phyloP scores from a whole-genome alignment of 106 monocot genomes.

The Dioscorea dumetorum region DNA sequence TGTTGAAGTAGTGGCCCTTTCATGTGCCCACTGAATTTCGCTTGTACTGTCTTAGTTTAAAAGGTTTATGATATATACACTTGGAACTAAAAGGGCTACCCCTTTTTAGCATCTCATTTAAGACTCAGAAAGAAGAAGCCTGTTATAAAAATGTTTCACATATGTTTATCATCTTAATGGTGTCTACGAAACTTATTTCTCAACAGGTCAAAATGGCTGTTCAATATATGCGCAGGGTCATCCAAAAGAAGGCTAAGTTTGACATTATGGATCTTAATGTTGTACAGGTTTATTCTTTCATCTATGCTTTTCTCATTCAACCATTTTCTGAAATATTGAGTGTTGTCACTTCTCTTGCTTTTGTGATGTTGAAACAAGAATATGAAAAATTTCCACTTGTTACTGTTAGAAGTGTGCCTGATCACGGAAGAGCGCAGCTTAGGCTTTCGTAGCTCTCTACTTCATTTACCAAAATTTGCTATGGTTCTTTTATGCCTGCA shows the following conservation, averaged over 20 bases:
- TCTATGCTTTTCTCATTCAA: background rate
- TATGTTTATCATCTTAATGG: no score
- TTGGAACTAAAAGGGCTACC: no score
- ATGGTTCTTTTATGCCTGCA: slow-evolving; percentile 15
- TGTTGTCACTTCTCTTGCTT: background rate
- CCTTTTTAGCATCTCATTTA: no score
- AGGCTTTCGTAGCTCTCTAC: no score
- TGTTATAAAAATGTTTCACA: no score
- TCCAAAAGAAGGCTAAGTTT: slow-evolving; percentile 93
- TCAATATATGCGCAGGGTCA: slow-evolving; percentile 87
- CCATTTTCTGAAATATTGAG: background rate
- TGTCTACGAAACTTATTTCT: background rate
- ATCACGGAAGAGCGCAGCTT: no score
- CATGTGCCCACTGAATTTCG: no score
- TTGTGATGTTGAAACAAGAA: background rate
- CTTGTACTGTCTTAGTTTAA: no score
- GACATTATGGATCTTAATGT: slow-evolving; percentile 90
- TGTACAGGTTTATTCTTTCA: slow-evolving; percentile 53
- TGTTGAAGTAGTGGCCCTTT: no score
- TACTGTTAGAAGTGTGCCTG: no score
- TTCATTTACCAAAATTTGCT: background rate
- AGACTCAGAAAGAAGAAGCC: no score
- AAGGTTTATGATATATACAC: no score
- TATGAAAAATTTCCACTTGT: background rate
- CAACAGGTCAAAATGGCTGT: slow-evolving; percentile 85